Evolutionary conservation across 2,329 filamentous ascomycete species (phyloP), one percentile per base, ranked within the genome.

Genomic region (Tolypocladium guangdongense): DNA sequence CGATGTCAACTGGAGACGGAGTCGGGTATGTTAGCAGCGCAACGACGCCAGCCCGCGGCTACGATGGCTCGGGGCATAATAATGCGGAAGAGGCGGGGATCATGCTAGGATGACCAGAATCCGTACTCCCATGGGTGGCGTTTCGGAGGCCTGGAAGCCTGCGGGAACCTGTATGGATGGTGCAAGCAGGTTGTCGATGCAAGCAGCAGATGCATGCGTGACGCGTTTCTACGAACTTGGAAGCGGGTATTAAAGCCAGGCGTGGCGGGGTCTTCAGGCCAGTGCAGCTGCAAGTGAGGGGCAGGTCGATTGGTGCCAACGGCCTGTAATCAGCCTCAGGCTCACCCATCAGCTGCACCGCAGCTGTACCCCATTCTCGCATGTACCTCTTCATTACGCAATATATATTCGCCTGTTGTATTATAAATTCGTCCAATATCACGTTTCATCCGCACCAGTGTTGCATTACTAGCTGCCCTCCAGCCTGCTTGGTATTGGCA

Each of bases 81-180:
- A 56, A 20, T 8, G 50, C 30, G 41, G 33, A 12, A 45, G 32
- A 46, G 38, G 24, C 24, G 11, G n/a, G 12, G 39, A 37, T 55
- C 52, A 59, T 59, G 45, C 49, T 55, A 48, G 39, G 50, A 51
- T 39, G 47, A 7, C 49, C n/a, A 54, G 41, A n/a, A 14, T 22
- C 32, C 43, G 53, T 54, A 54, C 41, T 43, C 49, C 41, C 49
- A 54, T 54, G 38, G 32, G 32, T 18, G 33, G n/a, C 36, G 49
- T 24, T 20, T 8, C n/a, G 30, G 24, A 20, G 27, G 37, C 18
- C 36, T 41, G 38, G 30, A 37, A 12, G n/a, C 43, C 43, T 46
- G 43, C 43, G 24, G 24, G 16, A 24, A 11, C 43, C 43, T 18
- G 24, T 46, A 30, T n/a, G 43, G 24, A 32, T n/a, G n/a, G 20